Evolutionary conservation across 176 grass and related monocot genomes (phyloP).

Genomic region (Musa itinerans): DNA sequence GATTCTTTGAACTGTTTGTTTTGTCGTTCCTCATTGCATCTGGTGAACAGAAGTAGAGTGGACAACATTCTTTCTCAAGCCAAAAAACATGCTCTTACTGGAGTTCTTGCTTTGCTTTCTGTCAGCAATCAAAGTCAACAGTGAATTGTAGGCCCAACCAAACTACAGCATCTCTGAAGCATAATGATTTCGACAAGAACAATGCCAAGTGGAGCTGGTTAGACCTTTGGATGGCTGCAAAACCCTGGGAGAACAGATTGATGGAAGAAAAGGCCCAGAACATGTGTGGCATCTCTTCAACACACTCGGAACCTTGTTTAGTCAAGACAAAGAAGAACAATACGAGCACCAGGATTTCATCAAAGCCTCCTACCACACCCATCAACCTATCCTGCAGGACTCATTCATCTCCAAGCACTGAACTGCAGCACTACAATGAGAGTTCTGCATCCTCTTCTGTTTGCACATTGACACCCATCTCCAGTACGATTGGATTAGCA

Average conservation of each 20-base stretch:
- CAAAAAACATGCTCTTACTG: too few species aligned
- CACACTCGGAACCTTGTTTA: conserved; percentile 30
- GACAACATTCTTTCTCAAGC: too few species aligned
- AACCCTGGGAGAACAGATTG: conserved; percentile 18
- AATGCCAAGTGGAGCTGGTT: conserved; percentile 13
- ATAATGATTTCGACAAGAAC: neutral
- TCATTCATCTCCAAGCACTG: conserved; percentile 35
- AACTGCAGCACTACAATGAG: conserved; percentile 39
- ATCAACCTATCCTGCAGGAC: conserved; percentile 6
- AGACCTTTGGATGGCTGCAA: conserved; percentile 15
- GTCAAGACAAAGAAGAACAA: conserved; percentile 66
- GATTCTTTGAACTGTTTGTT: too few species aligned
- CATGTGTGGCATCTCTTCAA: conserved; percentile 25
- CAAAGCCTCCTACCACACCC: conserved; percentile 39
- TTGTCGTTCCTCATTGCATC: too few species aligned
- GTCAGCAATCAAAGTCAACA: conserved; percentile 6
- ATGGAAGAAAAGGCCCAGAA: conserved; percentile 9
- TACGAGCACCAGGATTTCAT: conserved; percentile 48
- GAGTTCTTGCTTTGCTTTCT: neutral
- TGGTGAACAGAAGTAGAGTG: too few species aligned
- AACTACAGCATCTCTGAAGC: neutral
- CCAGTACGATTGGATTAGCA: neutral
- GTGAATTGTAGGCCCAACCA: neutral
- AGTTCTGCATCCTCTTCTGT: conserved; percentile 71
- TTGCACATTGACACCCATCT: conserved; percentile 1